Conservation (phyloP, 2,329 filamentous ascomycete species). For the Scedosporium apiospermum region DNA sequence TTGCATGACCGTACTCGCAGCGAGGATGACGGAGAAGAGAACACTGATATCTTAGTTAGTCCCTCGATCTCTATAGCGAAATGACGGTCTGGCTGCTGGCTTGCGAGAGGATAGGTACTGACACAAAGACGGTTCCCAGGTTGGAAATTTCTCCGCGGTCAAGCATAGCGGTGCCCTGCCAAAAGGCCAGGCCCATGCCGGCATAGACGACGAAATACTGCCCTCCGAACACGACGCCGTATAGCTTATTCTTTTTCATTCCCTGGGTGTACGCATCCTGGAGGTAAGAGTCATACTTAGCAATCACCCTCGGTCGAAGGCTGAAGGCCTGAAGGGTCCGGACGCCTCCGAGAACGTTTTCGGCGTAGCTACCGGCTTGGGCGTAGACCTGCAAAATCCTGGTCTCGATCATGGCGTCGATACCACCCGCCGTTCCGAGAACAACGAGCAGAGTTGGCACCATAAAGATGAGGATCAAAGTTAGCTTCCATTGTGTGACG, state of each 20-base stretch:
- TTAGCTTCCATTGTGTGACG: constrained; percentile 30
- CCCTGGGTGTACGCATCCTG: constrained; percentile 29
- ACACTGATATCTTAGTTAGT: constrained; percentile 20
- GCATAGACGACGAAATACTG: constrained; percentile 39
- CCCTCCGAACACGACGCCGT: constrained; percentile 30
- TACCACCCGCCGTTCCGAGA: constrained; percentile 24
- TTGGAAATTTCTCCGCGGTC: constrained; percentile 30
- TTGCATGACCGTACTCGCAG: constrained; percentile 32
- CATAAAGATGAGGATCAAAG: constrained; percentile 33
- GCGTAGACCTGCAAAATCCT: constrained; percentile 33
- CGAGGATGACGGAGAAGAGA: constrained; percentile 36
- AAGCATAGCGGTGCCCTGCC: constrained; percentile 40
- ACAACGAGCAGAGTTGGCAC: constrained; percentile 33
- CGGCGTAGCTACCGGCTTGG: constrained; percentile 32
- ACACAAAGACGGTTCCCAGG: constrained; percentile 37
- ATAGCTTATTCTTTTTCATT: constrained; percentile 31
- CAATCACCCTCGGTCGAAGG: constrained; percentile 31
- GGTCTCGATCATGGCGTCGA: constrained; percentile 32
- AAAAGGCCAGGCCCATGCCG: constrained; percentile 39
- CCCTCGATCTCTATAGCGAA: neutral
- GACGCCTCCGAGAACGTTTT: constrained; percentile 39
- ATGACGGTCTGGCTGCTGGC: neutral
- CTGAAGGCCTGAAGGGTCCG: constrained; percentile 42
- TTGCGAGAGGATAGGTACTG: constrained; percentile 11
- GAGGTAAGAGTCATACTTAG: constrained; percentile 31